phyloP scores from a whole-genome alignment of 495 filamentous ascomycete genomes.

The Aspergillus hancockii region DNA sequence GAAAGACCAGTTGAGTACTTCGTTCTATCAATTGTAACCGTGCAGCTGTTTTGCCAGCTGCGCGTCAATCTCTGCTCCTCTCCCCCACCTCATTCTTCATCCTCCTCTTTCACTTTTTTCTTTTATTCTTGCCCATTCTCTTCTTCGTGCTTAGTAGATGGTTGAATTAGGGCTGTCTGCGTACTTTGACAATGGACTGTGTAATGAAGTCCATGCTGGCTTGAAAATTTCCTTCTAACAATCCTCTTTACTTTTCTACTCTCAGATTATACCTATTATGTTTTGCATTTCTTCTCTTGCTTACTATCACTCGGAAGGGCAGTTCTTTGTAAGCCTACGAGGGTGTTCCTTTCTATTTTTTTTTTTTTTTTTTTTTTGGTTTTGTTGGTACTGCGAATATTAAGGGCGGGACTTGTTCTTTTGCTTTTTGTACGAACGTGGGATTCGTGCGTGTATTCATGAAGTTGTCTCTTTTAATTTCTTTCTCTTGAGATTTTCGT shows the following conservation, averaged over 20 bases:
- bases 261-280: constrained; percentile 9
- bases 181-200: constrained; percentile 21
- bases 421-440: neutral
- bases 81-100: constrained; percentile 14
- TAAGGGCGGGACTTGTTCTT: neutral
- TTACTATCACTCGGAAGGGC: neutral
- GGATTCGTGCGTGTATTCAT: neutral
- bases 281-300: constrained; percentile 3
- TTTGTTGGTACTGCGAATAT: constrained; percentile 4
- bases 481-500: neutral
- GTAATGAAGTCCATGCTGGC: constrained; percentile 24
- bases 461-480: neutral
- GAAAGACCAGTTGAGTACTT: constrained; percentile 33
- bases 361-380: constrained; percentile 6
- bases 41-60: neutral
- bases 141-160: constrained; percentile 13
- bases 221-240: constrained; percentile 5
- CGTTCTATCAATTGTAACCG: constrained; percentile 22
- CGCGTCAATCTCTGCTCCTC: constrained; percentile 5
- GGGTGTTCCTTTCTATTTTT: neutral
- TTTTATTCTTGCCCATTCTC: constrained; percentile 14
- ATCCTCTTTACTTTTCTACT: constrained; percentile 9
- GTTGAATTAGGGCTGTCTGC: constrained; percentile 12
- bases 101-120: constrained; percentile 15
- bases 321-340: neutral